Conservation (phyloP, 805 yeast species). For the Millerozyma acaciae region DNA sequence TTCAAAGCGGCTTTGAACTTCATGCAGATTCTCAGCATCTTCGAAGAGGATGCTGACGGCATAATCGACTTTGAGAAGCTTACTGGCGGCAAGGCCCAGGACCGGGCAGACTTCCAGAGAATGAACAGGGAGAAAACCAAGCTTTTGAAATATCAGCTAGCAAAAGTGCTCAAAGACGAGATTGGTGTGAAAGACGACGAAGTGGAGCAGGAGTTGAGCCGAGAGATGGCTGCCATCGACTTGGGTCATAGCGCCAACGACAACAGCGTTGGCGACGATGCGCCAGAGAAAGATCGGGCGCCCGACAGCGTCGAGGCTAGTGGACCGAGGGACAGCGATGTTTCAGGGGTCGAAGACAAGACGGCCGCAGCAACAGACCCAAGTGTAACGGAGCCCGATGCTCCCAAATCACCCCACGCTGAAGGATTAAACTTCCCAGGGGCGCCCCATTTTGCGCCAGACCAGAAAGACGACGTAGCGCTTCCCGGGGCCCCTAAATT, state of each 20-base stretch:
- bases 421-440: slow-evolving; percentile 1
- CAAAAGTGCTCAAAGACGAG: slow-evolving; percentile 37
- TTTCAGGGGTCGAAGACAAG: slow-evolving; percentile 1
- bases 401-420: not conserved
- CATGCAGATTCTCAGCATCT: slow-evolving; percentile 24
- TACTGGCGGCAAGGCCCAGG: slow-evolving; percentile 30
- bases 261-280: slow-evolving; percentile 1
- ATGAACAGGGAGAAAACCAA: slow-evolving; percentile 31
- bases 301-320: not conserved
- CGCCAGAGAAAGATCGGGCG: not conserved
- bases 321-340: not conserved
- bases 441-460: slow-evolving; percentile 1
- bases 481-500: slow-evolving; percentile 43
- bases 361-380: slow-evolving; percentile 3
- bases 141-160: slow-evolving; percentile 34
- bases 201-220: slow-evolving; percentile 22
- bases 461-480: slow-evolving; percentile 21
- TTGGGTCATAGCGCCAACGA: not conserved
- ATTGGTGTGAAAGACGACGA: slow-evolving; percentile 23
- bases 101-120: slow-evolving; percentile 20
- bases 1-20: slow-evolving; percentile 35
- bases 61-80: slow-evolving; percentile 29
- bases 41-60: slow-evolving; percentile 18
- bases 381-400: slow-evolving; percentile 17
- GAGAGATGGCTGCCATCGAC: slow-evolving; percentile 16